Evolutionary conservation across 805 yeast genomes (phyloP), one percentile per base, ranked within the genome.

Genomic region (Hanseniaspora thailandica): DNA sequence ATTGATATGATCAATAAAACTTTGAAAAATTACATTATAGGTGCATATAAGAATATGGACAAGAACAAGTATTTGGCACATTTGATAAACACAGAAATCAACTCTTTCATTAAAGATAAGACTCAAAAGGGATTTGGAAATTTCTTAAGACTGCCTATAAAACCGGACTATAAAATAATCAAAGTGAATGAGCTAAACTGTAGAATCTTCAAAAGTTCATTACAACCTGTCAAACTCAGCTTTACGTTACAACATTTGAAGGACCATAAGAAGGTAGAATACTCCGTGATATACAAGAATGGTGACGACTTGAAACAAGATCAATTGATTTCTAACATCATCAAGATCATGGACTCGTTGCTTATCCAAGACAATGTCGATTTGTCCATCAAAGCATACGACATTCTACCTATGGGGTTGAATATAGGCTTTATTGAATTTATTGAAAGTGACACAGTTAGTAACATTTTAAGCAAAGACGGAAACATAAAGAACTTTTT

Each of bases 301-400:
- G 99, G 99, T 13, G 99, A 72, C 66, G 98, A 93, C 64, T 72
- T 93, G 48, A 73, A 97, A 56, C 99, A 93, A 66, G 99, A 93
- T 70, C 99, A 93, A 66, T 75, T 93, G 58, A 95, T 93, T n/a
- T 84, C 88, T 47, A 98, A 93, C 66, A 86, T 93, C 57, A 86
- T 93, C 55, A 77, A 82, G 54, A 70, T 93, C 55, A 93, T 93
- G 95, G 96, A 93, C 64, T 86, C 80, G 63, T 75, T 93, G 43
- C 69, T 93, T 50, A 79, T 84, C 57, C 85, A 86, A 63, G 98
- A 93, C 63, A 93, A 93, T 63, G 79, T 93, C 54, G 96, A 93
- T 65, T 71, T 93, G 63, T 80, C 78, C 63, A 73, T 93, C 50
- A 86, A 86, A 2, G 97, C 99, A 0, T 93, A 93, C 63, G 79